Evolutionary conservation across 2,329 filamentous ascomycete genomes (phyloP).

Genomic region (Calycina herbarum): DNA sequence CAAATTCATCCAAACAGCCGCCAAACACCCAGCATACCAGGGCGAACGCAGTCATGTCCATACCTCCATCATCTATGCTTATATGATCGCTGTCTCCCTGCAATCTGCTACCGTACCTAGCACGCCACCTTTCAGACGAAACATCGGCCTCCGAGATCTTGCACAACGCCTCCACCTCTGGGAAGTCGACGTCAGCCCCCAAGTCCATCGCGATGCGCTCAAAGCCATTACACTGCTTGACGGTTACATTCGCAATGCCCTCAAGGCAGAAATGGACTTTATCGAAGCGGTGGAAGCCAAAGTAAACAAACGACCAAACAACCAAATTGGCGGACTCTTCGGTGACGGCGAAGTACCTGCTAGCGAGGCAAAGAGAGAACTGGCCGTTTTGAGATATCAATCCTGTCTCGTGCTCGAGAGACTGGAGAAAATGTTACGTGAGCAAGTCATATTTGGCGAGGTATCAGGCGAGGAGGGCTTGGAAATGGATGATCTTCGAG

Average conservation of each 20-base stretch:
- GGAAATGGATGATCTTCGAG: neutral
- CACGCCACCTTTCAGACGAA: neutral
- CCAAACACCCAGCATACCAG: neutral
- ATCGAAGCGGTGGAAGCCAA: neutral
- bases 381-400: neutral
- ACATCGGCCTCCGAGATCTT: constrained; percentile 7
- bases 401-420: neutral
- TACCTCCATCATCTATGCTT: neutral
- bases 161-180: constrained; percentile 8
- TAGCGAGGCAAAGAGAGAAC: neutral
- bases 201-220: constrained; percentile 3
- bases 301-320: neutral
- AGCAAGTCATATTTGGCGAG: neutral
- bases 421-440: neutral
- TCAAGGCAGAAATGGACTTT: neutral
- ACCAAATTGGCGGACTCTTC: neutral
- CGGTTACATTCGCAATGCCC: neutral
- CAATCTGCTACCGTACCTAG: neutral
- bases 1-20: neutral
- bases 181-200: neutral
- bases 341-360: neutral
- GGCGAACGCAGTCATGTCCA: neutral
- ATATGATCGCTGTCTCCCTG: neutral
- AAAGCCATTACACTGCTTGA: neutral
- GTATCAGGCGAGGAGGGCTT: neutral